Conservation (phyloP, 2,329 filamentous ascomycete genomes). For the Neophaeococcomyces mojaviensis region DNA sequence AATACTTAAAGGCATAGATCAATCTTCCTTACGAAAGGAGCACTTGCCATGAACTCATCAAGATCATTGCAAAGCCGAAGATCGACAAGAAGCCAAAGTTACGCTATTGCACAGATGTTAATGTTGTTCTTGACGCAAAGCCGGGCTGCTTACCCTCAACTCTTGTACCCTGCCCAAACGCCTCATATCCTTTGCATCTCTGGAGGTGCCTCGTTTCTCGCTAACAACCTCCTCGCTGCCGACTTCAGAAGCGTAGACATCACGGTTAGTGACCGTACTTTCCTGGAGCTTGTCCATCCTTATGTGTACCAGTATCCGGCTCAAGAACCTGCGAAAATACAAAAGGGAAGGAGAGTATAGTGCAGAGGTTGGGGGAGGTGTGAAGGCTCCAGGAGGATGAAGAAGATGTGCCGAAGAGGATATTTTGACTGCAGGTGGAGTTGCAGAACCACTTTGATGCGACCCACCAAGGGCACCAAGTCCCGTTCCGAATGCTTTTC, state of each 20-base stretch:
- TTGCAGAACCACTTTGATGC: not conserved
- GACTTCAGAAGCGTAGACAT: slow-evolving; percentile 14
- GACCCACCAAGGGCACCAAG: too few relatives aligned
- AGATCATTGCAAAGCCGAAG: slow-evolving; percentile 32
- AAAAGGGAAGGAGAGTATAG: not conserved
- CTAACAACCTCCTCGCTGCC: slow-evolving; percentile 10
- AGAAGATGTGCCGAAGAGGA: not conserved
- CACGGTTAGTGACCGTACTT: slow-evolving; percentile 16
- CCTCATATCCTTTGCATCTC: slow-evolving; percentile 40
- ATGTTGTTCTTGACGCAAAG: slow-evolving; percentile 28
- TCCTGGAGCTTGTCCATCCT: slow-evolving; percentile 16
- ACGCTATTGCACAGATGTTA: slow-evolving; percentile 17
- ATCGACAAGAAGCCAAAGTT: slow-evolving; percentile 33
- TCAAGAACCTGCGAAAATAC: not conserved
- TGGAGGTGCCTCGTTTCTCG: slow-evolving; percentile 13
- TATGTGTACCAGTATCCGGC: slow-evolving; percentile 10
- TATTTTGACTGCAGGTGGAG: not conserved
- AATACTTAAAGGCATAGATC: too few relatives aligned
- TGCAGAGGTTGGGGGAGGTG: not conserved
- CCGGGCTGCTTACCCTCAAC: slow-evolving; percentile 31
- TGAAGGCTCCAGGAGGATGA: not conserved
- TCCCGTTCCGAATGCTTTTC: too few relatives aligned
- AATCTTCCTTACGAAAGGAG: slow-evolving; percentile 4
- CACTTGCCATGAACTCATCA: slow-evolving; percentile 32
- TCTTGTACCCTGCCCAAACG: slow-evolving; percentile 46